Conservation (phyloP, 257 asterid genomes). For the Salvia miltiorrhiza region DNA sequence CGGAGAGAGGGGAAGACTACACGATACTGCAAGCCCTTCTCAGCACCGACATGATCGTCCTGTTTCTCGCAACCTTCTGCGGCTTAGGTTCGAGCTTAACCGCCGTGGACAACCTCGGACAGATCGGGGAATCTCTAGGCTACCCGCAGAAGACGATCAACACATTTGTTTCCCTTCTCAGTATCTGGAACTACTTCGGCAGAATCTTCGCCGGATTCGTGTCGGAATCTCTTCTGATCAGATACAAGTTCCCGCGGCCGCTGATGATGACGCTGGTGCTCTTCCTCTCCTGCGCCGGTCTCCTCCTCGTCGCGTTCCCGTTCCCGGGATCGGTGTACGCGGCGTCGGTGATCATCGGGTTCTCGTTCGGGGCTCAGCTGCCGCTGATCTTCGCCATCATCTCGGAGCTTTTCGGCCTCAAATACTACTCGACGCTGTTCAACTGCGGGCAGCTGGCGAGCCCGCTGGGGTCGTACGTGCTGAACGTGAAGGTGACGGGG, state of each 20-base stretch:
- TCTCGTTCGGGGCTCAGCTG: conserved; percentile 74
- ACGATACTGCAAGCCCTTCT: conserved; percentile 60
- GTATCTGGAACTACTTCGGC: conserved; percentile 82
- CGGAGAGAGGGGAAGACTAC: conserved; percentile 74
- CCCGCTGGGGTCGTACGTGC: conserved; percentile 65
- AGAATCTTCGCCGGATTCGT: conserved; percentile 74
- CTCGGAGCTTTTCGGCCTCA: conserved; percentile 74
- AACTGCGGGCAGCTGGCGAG: conserved; percentile 79
- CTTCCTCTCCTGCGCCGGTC: conserved; percentile 54
- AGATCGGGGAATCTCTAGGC: conserved; percentile 69
- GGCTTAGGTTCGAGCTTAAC: conserved; percentile 76
- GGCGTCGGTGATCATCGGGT: conserved; percentile 67
- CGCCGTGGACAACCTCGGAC: conserved; percentile 78
- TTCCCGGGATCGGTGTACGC: conserved; percentile 54
- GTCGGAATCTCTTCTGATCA: conserved; percentile 45
- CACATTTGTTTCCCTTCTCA: conserved; percentile 64
- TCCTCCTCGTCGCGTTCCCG: conserved; percentile 64
- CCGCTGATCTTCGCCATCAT: conserved; percentile 58
- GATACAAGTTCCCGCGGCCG: conserved; percentile 62
- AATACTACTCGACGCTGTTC: conserved; percentile 64
- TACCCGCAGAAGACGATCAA: conserved; percentile 63
- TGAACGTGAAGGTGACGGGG: conserved; percentile 64
- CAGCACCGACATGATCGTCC: conserved; percentile 54
- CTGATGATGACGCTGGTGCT: conserved; percentile 72
- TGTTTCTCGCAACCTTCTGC: conserved; percentile 66